A percentile compares a stretch with the other conserved stretches of the same genome.
Evolutionary conservation across 179 eudicot genomes (phyloP).

Genomic region (Beta corolliflora): DNA sequence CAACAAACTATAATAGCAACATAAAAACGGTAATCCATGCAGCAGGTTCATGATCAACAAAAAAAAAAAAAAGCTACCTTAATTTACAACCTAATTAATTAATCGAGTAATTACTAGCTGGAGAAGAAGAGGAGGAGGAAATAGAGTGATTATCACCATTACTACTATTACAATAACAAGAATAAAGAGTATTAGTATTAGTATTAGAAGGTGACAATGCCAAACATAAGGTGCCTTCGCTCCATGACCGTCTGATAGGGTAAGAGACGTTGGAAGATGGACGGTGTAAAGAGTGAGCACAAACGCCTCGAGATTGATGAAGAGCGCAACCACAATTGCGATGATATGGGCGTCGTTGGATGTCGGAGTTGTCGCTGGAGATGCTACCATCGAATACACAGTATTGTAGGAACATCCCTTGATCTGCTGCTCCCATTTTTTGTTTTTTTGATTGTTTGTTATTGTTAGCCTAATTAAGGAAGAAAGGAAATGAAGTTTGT

Average conservation of each 20-base stretch:
- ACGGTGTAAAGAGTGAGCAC: conserved; percentile 1
- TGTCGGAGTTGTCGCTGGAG: conserved; percentile 13
- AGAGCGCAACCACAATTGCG: conserved; percentile 32
- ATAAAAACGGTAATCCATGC: not conserved
- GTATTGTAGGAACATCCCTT: conserved; percentile 13
- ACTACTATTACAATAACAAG: not conserved
- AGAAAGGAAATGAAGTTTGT: not conserved
- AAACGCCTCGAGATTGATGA: conserved; percentile 6
- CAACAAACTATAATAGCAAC: not conserved
- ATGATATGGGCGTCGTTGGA: conserved; percentile 30
- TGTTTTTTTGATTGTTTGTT: no score
- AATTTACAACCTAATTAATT: no score
- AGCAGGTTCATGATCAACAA: not conserved
- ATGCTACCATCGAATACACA: conserved; percentile 27
- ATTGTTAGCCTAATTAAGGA: not conserved
- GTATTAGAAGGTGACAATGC: not conserved
- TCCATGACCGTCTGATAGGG: conserved; percentile 27
- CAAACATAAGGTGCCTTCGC: conserved; percentile 17
- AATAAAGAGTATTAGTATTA: not conserved
- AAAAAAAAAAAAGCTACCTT: not conserved
- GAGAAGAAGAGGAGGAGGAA: not conserved
- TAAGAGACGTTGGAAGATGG: not conserved
- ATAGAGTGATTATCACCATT: not conserved
- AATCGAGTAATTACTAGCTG: not conserved
- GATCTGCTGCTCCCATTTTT: conserved; percentile 21